Evolutionary conservation across 371 early-diverging fungal species (phyloP), one percentile per base, ranked within the genome.

Genomic region (Cokeromyces recurvatus): DNA sequence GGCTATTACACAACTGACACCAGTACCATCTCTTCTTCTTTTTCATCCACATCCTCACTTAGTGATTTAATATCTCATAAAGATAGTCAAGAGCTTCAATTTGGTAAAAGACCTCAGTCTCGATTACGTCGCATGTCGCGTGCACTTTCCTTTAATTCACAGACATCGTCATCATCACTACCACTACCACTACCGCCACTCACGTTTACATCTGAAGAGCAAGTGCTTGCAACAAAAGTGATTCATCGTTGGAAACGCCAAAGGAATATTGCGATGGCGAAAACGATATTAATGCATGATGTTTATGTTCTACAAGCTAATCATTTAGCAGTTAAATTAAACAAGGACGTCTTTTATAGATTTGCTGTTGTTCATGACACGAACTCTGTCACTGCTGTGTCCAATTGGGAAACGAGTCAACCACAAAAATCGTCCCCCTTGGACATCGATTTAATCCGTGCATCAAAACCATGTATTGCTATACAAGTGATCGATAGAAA

Each of bases 221-320:
- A 62, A 20, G 53, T 43, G 8, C 53, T 86, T 11, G 77, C 79
- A 10, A 45, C 53, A 4, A 66, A 75, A 37, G 76, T 77, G 1
- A 34, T 78, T 14, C 45, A 29, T 3, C 56, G 62, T 32, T 86
- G 89, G 86, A 76, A 74, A 48, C 59, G 71, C 21, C 59, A 82
- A 38, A 60, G 82, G 31, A 75, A 70, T 43, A 79, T 89, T 10
- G 55, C 66, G 4, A 79, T 89, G 54, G 84, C 86, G 3, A 80
- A 86, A 49, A 66, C 62, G 11, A 79, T 90, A 25, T 55, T 84
- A 23, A 73, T 68, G 9, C 77, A 81, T 40, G 83, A 83, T 1
- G 68, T 76, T 1, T 46, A 82, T 35, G 52, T 92, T 29, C 86
- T 87, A 53, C 88, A 90, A 42, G 91, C 90, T 43, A 92, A 91